Evolutionary conservation across 2,329 filamentous ascomycete genomes (phyloP), one percentile per base, ranked within the genome.

Genomic region (Dactylellina leptospora): DNA sequence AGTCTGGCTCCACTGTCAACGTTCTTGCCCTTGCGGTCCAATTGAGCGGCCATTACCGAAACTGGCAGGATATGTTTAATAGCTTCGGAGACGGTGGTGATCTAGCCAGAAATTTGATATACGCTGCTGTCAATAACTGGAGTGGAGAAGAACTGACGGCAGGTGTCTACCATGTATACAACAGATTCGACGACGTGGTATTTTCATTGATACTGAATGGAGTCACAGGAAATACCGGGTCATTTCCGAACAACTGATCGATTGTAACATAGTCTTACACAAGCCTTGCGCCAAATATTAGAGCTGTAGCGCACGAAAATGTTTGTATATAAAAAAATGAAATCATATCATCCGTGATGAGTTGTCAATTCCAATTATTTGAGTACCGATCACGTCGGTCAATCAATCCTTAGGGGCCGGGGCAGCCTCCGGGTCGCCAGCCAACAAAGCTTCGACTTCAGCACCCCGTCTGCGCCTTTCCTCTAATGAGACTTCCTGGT

Each of bases 401-500:
- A n/a, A n/a, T 74, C 53, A 78, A 36, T 75, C 53, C 30, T 74
- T 56, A 0, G 78, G 78, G 4, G 78, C 78, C 3, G 78, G 78
- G 0, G 78, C 78, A 3, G 78, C 78, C 11, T 79, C 77, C 4
- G 76, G 74, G 25, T 79, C 75, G 2, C 75, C 64, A 0, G 77
- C 76, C 18, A 79, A 55, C n/a, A 79, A 25, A 13, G 76, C 76
- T 60, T 79, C 78, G 18, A 79, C 69, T 70, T 77, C 59, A 1
- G 77, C 78, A 6, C 78, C 78, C 11, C 68, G 75, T 25, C 40
- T 76, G 3, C 76, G 76, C 48, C 78, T 76, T 45, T 79, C 78
- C n/a, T 78, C 78, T 1, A 79, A 51, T 1, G 78, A 77, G 1
- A 77, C 16, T 30, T 79, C 78, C n/a, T 77, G 56, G n/a, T 75